Evolutionary conservation across 805 yeast genomes (phyloP), one percentile per base, ranked within the genome.

Genomic region (Wickerhamiella shivajii): DNA sequence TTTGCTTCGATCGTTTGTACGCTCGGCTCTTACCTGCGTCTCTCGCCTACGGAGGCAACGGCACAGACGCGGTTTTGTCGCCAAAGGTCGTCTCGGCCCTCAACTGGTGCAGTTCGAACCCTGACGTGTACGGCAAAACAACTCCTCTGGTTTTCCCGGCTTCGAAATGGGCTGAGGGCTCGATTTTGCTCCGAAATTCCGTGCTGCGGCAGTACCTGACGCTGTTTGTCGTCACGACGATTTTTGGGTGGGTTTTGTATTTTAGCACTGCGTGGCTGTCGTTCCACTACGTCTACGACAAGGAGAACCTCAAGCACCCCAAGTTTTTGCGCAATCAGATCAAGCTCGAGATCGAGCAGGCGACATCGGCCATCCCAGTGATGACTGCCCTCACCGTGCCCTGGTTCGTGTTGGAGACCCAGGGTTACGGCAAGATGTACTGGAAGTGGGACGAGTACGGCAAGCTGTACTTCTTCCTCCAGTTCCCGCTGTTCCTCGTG

Each of bases 321-420:
- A 70, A 94, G 55, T 87, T 80, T 57, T 67, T 90, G 57, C 90
- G 90, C 55, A 87, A 90, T 60, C 98, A 90, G 61, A 73, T 90
- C 70, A 59, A 69, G 4, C 60, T 81, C 51, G 98, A 90, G 55
- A 78, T 87, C 42, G 59, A 66, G 42, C 76, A 74, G 51, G 94
- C 95, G 0, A 43, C 70, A 39, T 57, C 77, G 13, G 76, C 96
- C 11, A 84, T 90, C 44, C 98, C 98, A 19, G 53, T 64, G 13
- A 90, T 90, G 98, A 90, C 90, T 14, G 34, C 67, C 19, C 63
- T 80, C 44, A 90, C 98, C 0, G 67, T 74, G 6, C 97, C 97
- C 23, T 87, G 94, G 78, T 85, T 90, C 50, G 47, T 87, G 26
- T 45, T 74, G 28, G 98, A 90, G 54, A 59, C 83, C 31, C 74